Conservation (phyloP, 2,329 filamentous ascomycete genomes). For the Arthrobotrys musiformis region DNA sequence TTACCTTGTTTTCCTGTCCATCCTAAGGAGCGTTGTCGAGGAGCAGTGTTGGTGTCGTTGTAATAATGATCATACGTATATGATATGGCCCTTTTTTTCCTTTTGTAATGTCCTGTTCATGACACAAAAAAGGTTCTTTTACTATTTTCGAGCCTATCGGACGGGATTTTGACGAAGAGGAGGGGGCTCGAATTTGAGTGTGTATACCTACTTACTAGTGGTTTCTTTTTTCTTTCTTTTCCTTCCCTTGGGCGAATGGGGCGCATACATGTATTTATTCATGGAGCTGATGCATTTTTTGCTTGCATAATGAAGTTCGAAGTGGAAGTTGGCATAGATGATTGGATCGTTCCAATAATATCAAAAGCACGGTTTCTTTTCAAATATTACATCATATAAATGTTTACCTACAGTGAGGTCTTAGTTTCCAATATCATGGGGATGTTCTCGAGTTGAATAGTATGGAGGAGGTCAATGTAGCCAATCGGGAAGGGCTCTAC, state of each 20-base stretch:
- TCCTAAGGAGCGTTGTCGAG: neutral
- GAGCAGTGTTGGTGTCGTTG: neutral
- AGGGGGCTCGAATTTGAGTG: neutral
- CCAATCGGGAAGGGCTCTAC: neutral
- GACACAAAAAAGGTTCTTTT: constrained; percentile 6
- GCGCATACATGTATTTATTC: constrained; percentile 36
- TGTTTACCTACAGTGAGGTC: no score
- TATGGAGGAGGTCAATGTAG: neutral
- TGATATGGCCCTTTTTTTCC: constrained; percentile 3
- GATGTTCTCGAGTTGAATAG: neutral
- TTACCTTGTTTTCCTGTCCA: neutral
- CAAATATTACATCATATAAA: neutral
- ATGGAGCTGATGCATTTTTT: constrained; percentile 17
- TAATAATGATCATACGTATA: constrained; percentile 6
- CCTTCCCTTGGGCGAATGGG: constrained; percentile 28
- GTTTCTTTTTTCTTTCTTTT: constrained; percentile 2
- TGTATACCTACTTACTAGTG: constrained; percentile 3
- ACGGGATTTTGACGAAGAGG: neutral
- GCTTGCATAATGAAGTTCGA: neutral
- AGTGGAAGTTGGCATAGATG: neutral
- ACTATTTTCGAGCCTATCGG: constrained; percentile 7
- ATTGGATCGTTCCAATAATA: neutral
- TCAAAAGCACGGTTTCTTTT: neutral
- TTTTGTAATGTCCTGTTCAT: constrained; percentile 25
- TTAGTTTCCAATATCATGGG: no score